Percentiles rank a stretch among this genome's conserved stretches.
phyloP scores from a whole-genome alignment of 176 grass and related monocot species.

The Aegilops umbellulata region DNA sequence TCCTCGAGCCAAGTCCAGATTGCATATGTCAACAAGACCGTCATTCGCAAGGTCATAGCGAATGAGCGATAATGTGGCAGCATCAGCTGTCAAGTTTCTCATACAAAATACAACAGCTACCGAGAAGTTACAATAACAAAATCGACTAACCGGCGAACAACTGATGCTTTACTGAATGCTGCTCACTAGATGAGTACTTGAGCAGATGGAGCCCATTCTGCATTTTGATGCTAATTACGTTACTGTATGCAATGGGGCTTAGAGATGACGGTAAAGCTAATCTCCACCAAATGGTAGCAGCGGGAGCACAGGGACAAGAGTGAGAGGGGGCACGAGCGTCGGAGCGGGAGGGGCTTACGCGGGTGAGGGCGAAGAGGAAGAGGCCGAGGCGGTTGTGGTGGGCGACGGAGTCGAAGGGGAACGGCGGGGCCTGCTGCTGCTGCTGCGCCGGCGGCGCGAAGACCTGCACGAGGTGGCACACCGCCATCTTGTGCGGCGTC shows the following conservation, averaged over 20 bases:
- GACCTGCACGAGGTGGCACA: conserved; percentile 80
- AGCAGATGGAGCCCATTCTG: neutral
- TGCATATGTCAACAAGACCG: neutral
- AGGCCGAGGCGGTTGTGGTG: conserved; percentile 84
- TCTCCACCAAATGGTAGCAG: neutral
- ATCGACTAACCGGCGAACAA: neutral
- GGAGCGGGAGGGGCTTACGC: conserved; percentile 13
- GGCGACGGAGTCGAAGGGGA: conserved; percentile 62
- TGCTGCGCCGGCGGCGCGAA: conserved; percentile 59
- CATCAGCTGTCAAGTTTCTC: neutral
- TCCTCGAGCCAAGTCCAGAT: neutral
- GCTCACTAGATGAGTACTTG: neutral
- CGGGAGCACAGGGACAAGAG: neutral
- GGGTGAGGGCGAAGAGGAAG: conserved; percentile 78
- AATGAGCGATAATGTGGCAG: neutral
- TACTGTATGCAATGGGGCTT: neutral
- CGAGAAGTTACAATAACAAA: neutral
- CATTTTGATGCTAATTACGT: neutral
- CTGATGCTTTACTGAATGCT: neutral
- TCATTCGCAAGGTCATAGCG: neutral
- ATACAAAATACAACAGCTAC: neutral
- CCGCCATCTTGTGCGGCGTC: conserved; percentile 83
- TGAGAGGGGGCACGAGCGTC: too few relatives aligned
- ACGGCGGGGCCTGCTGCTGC: conserved; percentile 43
- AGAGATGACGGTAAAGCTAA: neutral